A percentile compares a stretch with the other conserved stretches of the same genome.
Evolutionary conservation across 805 yeast genomes (phyloP).

Genomic region (Zygosaccharomyces bailii): DNA sequence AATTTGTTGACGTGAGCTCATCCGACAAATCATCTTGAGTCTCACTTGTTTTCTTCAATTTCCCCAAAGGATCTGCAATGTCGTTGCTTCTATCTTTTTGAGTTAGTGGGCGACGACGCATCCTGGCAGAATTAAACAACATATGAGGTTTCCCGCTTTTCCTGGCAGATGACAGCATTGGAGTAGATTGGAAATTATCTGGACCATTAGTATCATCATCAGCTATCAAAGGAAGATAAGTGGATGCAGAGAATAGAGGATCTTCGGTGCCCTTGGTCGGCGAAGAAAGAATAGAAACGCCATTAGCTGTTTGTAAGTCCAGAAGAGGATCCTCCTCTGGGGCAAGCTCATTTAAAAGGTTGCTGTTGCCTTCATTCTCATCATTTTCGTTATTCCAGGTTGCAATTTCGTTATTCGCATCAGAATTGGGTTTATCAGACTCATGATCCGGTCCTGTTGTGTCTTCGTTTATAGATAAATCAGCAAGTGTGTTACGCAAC

Average conservation of each 20-base stretch:
- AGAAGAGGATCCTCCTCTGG: conserved; percentile 40
- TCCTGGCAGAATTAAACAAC: conserved; percentile 47
- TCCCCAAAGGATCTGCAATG: conserved; percentile 34
- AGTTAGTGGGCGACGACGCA: conserved; percentile 36
- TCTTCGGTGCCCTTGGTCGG: conserved; percentile 30
- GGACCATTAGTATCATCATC: conserved; percentile 18
- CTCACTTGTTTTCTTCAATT: conserved; percentile 33
- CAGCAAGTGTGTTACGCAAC: conserved; percentile 21
- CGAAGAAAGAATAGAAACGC: conserved; percentile 17
- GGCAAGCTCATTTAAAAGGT: conserved; percentile 28
- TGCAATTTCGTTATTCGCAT: not conserved
- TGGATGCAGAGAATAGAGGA: conserved; percentile 35
- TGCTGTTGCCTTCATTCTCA: conserved; percentile 24
- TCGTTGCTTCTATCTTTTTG: not conserved
- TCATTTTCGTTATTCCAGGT: conserved; percentile 9
- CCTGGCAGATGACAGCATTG: conserved; percentile 36
- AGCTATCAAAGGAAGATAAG: conserved; percentile 21
- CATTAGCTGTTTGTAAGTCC: conserved; percentile 40
- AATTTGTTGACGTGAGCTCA: conserved; percentile 13
- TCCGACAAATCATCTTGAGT: conserved; percentile 32
- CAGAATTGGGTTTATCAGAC: conserved; percentile 12
- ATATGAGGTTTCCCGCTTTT: conserved; percentile 40
- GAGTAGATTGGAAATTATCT: conserved; percentile 1
- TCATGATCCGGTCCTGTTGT: conserved; percentile 22
- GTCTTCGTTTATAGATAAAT: conserved; percentile 16